Percentiles rank a stretch among this genome's conserved stretches.
phyloP scores from a whole-genome alignment of 345 rosid genomes.

The Gossypium stocksii region DNA sequence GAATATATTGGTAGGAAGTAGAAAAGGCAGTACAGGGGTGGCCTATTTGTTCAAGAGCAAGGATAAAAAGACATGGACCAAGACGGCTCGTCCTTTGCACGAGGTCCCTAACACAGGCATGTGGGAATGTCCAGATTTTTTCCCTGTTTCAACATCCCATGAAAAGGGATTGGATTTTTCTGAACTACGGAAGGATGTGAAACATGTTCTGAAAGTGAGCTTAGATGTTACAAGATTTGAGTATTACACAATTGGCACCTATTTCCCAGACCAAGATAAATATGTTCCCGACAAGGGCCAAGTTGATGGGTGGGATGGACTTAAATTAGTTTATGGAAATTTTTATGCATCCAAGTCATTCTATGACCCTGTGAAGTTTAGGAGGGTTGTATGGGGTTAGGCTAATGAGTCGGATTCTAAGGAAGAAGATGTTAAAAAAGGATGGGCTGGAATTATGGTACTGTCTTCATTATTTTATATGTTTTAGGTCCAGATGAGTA shows the following conservation, averaged over 20 bases:
- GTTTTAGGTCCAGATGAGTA: conserved; percentile 23
- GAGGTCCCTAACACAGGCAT: conserved; percentile 39
- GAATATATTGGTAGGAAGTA: conserved; percentile 55
- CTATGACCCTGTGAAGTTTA: conserved; percentile 43
- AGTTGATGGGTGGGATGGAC: conserved; percentile 68
- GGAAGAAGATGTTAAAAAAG: conserved; percentile 35
- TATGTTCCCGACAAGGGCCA: conserved; percentile 45
- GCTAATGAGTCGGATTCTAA: conserved; percentile 61
- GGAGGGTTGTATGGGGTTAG: conserved; percentile 82
- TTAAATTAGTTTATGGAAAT: conserved; percentile 73
- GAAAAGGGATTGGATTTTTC: conserved; percentile 45
- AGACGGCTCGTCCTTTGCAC: conserved; percentile 60
- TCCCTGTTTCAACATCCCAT: conserved; percentile 36
- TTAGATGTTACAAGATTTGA: conserved; percentile 65
- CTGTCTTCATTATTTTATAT: neutral
- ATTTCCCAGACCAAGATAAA: conserved; percentile 32
- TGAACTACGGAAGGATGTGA: conserved; percentile 23
- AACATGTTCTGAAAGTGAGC: conserved; percentile 68
- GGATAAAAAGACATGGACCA: conserved; percentile 61
- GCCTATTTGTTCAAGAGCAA: conserved; percentile 56
- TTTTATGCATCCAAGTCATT: conserved; percentile 87
- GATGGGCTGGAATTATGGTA: conserved; percentile 93
- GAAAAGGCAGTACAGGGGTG: conserved; percentile 43
- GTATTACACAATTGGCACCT: conserved; percentile 62
- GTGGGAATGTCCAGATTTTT: conserved; percentile 96